These are phyloP conservation scores for Stropharia rugosoannulata DNA, from an alignment of 768 basidiomycete genomes.

Conservation along the genomic window DNA sequence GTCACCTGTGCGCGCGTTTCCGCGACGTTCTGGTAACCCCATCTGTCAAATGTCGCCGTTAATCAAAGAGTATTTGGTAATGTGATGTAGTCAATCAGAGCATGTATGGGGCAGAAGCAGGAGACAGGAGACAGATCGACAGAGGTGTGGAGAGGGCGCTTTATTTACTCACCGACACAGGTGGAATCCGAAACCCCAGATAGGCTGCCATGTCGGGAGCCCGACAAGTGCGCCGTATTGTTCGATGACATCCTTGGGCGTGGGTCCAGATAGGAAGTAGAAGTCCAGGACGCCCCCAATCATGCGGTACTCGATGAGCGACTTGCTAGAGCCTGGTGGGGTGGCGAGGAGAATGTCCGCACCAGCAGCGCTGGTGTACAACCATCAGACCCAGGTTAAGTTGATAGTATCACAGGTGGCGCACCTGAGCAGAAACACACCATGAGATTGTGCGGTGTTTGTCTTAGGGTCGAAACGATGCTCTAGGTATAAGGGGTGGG, in stretches of 20 bases:
- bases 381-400: neutral
- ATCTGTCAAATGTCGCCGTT: conserved; percentile 27
- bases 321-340: conserved; percentile 51
- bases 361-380: conserved; percentile 51
- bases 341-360: conserved; percentile 70
- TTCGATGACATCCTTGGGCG: conserved; percentile 58
- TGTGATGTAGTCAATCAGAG: neutral
- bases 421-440: conserved; percentile 72
- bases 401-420: conserved; percentile 5
- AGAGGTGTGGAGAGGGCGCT: conserved; percentile 29
- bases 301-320: conserved; percentile 69
- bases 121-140: conserved; percentile 40
- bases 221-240: conserved; percentile 73
- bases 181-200: conserved; percentile 81
- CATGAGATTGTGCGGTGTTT: conserved; percentile 60
- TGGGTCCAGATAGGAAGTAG: conserved; percentile 72
- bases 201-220: conserved; percentile 67
- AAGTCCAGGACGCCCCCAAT: conserved; percentile 78
- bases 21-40: conserved; percentile 46
- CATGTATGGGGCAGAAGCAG: neutral
- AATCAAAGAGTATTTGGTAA: neutral
- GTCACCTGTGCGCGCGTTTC: conserved; percentile 55
- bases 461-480: conserved; percentile 61
- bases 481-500: conserved; percentile 71
- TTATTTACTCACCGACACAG: too few species aligned